phyloP scores from a whole-genome alignment of 2,329 filamentous ascomycete species.

The Pseudogymnoascus sp. region DNA sequence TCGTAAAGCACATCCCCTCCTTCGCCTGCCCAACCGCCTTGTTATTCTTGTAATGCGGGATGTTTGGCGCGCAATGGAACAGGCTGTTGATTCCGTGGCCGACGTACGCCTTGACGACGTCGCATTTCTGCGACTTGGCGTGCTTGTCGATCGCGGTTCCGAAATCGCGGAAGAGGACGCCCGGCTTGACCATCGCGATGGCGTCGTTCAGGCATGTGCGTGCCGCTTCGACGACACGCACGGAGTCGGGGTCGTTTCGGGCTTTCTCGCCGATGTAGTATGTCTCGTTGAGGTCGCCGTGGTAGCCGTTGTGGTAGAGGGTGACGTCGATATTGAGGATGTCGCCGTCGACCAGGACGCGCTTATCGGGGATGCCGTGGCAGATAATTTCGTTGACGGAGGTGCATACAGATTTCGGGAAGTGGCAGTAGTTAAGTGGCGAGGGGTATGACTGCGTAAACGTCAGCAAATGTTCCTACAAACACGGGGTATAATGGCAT shows the following conservation, averaged over 20 bases:
- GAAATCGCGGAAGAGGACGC: constrained; percentile 84
- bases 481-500: constrained; percentile 30
- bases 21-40: constrained; percentile 93
- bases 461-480: constrained; percentile 15
- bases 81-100: constrained; percentile 90
- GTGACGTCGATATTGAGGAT: constrained; percentile 97
- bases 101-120: constrained; percentile 91
- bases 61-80: constrained; percentile 89
- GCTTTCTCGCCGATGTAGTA: constrained; percentile 95
- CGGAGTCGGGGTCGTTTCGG: constrained; percentile 71
- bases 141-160: constrained; percentile 94
- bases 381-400: constrained; percentile 97
- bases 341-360: constrained; percentile 79
- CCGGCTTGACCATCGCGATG: constrained; percentile 87
- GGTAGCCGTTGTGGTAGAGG: constrained; percentile 88
- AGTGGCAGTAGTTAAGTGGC: constrained; percentile 88
- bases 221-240: constrained; percentile 83
- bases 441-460: constrained; percentile 74
- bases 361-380: constrained; percentile 92
- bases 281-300: constrained; percentile 95
- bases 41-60: constrained; percentile 97
- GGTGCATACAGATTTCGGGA: constrained; percentile 96
- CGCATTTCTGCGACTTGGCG: constrained; percentile 76
- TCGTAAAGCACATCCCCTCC: constrained; percentile 96
- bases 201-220: constrained; percentile 84